These are phyloP conservation scores for Botrytis tulipae DNA, from an alignment of 2,329 filamentous ascomycete species.

Conservation along the genomic window DNA sequence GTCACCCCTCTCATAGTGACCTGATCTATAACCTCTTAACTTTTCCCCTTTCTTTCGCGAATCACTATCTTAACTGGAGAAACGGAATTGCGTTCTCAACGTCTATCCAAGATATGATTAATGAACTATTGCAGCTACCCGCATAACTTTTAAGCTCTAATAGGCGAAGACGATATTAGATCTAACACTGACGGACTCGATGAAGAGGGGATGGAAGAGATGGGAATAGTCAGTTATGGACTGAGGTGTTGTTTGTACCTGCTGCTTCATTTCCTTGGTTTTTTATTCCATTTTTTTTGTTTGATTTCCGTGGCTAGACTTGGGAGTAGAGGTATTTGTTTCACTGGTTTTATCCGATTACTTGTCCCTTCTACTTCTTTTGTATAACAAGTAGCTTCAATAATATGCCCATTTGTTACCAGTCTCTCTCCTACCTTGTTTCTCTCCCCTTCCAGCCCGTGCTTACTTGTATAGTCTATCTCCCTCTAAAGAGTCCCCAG, in stretches of 20 bases:
- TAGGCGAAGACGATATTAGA: neutral
- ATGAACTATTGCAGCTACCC: neutral
- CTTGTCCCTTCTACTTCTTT: neutral
- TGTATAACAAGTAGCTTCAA: neutral
- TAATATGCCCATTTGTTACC: neutral
- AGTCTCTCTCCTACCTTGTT: no score
- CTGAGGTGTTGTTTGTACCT: neutral
- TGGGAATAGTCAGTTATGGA: neutral
- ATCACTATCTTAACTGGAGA: neutral
- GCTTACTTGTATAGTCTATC: no score
- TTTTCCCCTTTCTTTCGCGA: neutral
- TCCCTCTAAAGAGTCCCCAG: neutral
- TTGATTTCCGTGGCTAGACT: neutral
- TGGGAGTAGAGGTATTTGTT: fast-evolving
- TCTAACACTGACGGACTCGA: fast-evolving
- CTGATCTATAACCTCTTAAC: neutral
- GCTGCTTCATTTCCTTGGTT: neutral
- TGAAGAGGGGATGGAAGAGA: neutral
- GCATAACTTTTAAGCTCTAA: neutral
- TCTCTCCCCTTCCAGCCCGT: no score
- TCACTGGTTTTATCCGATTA: neutral
- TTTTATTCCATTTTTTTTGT: no score
- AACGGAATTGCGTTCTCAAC: neutral
- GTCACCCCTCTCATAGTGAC: neutral
- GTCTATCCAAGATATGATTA: neutral